phyloP scores from a whole-genome alignment of 352 stramenopile species.

The Globisporangium okanoganense region DNA sequence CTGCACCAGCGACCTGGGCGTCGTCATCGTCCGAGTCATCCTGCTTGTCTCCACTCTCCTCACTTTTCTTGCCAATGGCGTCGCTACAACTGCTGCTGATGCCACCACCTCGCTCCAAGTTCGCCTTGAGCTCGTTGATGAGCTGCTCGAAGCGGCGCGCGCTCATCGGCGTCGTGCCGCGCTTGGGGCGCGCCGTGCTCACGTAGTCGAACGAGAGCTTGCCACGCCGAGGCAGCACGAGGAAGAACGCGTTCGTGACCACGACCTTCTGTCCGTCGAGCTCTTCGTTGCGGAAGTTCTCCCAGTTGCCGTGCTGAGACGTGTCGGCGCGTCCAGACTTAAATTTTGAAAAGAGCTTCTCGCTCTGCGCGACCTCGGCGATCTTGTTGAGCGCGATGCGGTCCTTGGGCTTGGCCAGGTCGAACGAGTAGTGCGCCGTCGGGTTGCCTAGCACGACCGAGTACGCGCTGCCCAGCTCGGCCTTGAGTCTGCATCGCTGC shows the following conservation, averaged over 20 bases:
- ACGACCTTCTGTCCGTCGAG: constrained; percentile 70
- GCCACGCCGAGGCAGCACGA: constrained; percentile 56
- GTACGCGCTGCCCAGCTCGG: constrained; percentile 79
- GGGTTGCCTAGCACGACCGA: constrained; percentile 81
- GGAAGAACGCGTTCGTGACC: constrained; percentile 78
- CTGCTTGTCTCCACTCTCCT: background rate
- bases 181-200: constrained; percentile 69
- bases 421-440: constrained; percentile 77
- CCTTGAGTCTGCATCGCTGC: constrained; percentile 75
- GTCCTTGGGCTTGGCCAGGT: constrained; percentile 74
- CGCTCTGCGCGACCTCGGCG: constrained; percentile 77
- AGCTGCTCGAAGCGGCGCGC: constrained; percentile 70
- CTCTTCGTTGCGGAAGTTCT: constrained; percentile 91
- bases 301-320: constrained; percentile 88
- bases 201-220: constrained; percentile 91
- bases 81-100: constrained; percentile 1
- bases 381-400: constrained; percentile 73
- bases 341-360: constrained; percentile 73
- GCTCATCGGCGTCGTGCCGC: constrained; percentile 56
- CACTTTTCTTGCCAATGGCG: background rate
- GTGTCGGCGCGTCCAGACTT: constrained; percentile 60
- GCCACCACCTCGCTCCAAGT: background rate
- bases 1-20: background rate
- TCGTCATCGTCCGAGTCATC: background rate
- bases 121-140: constrained; percentile 56